These are phyloP conservation scores for Vanrija pseudolonga DNA, from an alignment of 1,284 basidiomycete genomes.

Conservation along the genomic window DNA sequence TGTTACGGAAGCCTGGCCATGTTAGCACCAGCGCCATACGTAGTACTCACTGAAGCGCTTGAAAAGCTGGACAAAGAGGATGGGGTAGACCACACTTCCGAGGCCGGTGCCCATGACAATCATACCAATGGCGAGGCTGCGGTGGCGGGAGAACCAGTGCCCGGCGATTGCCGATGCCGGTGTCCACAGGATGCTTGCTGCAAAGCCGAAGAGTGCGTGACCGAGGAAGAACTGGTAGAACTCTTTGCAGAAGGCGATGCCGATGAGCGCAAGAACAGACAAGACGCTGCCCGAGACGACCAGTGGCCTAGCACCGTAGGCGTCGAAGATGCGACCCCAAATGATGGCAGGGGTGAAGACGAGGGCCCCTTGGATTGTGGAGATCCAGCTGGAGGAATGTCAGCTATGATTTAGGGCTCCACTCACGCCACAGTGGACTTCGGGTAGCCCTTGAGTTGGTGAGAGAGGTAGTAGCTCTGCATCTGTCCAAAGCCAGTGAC, in stretches of 20 bases:
- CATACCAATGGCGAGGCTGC: constrained; percentile 40
- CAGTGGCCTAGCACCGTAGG: constrained; percentile 37
- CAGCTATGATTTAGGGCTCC: neutral
- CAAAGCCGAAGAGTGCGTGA: constrained; percentile 39
- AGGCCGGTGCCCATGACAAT: constrained; percentile 42
- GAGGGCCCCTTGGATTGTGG: constrained; percentile 31
- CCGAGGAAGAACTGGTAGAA: constrained; percentile 45
- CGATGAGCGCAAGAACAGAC: constrained; percentile 31
- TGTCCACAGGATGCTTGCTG: constrained; percentile 36
- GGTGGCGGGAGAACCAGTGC: constrained; percentile 42
- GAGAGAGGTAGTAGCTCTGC: constrained; percentile 33
- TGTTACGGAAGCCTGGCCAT: constrained; percentile 29
- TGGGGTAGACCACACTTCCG: constrained; percentile 44
- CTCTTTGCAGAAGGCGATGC: constrained; percentile 39
- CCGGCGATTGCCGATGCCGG: constrained; percentile 39
- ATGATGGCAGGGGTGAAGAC: constrained; percentile 36
- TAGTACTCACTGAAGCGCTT: constrained; percentile 23
- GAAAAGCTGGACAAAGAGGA: constrained; percentile 40
- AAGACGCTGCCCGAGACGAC: constrained; percentile 32
- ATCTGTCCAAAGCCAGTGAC: constrained; percentile 42
- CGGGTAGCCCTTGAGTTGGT: constrained; percentile 35
- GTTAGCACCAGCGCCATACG: too few relatives aligned
- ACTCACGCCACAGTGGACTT: constrained; percentile 39
- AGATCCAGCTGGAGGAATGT: constrained; percentile 35
- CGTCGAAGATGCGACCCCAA: constrained; percentile 37